These are phyloP conservation scores for Paecilomyces formosus DNA, from an alignment of 2,329 filamentous ascomycete species.

Conservation along the genomic window DNA sequence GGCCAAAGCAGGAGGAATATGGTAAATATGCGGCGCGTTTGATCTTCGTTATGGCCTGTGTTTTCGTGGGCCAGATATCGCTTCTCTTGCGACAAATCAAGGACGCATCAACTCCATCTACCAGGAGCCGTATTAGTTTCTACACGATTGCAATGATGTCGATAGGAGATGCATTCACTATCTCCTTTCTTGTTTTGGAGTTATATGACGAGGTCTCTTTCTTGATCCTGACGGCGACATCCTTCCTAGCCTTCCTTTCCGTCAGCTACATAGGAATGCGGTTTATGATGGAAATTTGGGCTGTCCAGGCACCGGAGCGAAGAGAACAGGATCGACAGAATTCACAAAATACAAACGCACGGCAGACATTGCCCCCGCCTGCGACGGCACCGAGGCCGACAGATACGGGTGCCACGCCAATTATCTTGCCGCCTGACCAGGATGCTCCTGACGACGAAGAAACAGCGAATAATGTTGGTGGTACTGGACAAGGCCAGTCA, in stretches of 20 bases:
- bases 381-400: slow-evolving; percentile 38
- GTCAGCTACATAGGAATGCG: slow-evolving; percentile 58
- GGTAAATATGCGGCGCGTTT: slow-evolving; percentile 45
- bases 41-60: slow-evolving; percentile 44
- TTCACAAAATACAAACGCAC: slow-evolving; percentile 19
- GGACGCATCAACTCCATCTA: slow-evolving; percentile 58
- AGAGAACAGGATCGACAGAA: slow-evolving; percentile 24
- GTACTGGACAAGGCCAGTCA: slow-evolving; percentile 24
- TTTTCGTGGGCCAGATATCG: slow-evolving; percentile 46
- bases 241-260: slow-evolving; percentile 53
- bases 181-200: slow-evolving; percentile 48
- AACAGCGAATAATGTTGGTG: slow-evolving; percentile 22
- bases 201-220: slow-evolving; percentile 50
- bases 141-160: slow-evolving; percentile 56
- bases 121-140: slow-evolving; percentile 56
- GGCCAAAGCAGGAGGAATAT: slow-evolving; percentile 52
- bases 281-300: slow-evolving; percentile 62
- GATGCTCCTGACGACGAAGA: slow-evolving; percentile 37
- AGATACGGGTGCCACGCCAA: slow-evolving; percentile 45
- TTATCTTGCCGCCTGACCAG: slow-evolving; percentile 55
- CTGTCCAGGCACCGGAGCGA: slow-evolving; percentile 46
- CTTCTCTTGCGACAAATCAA: slow-evolving; percentile 57
- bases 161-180: slow-evolving; percentile 53
- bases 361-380: slow-evolving; percentile 41
- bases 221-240: slow-evolving; percentile 47